phyloP scores from a whole-genome alignment of 2,329 filamentous ascomycete genomes.

The Venturia nashicola region DNA sequence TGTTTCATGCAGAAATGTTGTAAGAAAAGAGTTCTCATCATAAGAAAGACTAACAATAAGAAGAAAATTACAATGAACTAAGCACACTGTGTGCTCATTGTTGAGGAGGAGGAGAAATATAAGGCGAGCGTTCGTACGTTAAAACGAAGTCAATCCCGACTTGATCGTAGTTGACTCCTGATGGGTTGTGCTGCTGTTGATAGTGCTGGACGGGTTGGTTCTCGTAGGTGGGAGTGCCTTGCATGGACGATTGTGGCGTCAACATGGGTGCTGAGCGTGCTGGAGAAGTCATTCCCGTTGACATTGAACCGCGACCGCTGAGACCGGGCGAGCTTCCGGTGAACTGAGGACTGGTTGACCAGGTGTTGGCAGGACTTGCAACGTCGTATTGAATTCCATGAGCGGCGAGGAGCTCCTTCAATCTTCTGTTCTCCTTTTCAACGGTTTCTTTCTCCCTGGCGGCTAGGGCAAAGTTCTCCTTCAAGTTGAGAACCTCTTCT shows the following conservation, averaged over 20 bases:
- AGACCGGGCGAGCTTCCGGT: slow-evolving; percentile 38
- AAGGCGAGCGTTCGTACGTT: slow-evolving; percentile 66
- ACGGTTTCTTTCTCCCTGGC: slow-evolving; percentile 65
- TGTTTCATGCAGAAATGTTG: not conserved
- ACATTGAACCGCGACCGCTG: slow-evolving; percentile 34
- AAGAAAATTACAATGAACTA: slow-evolving; percentile 9
- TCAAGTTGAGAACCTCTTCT: slow-evolving; percentile 77
- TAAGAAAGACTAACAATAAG: slow-evolving; percentile 20
- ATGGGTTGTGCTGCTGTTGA: slow-evolving; percentile 13
- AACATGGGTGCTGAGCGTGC: slow-evolving; percentile 15
- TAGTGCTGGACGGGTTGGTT: not conserved
- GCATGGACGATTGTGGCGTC: not conserved
- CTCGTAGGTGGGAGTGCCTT: slow-evolving; percentile 20
- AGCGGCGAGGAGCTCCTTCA: slow-evolving; percentile 49
- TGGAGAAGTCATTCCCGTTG: slow-evolving; percentile 34
- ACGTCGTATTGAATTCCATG: slow-evolving; percentile 48
- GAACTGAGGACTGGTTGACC: slow-evolving; percentile 23
- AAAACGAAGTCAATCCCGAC: slow-evolving; percentile 83
- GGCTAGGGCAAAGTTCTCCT: slow-evolving; percentile 67
- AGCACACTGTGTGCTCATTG: slow-evolving; percentile 25
- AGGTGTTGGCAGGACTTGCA: slow-evolving; percentile 14
- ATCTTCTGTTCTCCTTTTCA: slow-evolving; percentile 64
- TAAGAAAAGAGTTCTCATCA: not conserved
- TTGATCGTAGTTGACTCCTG: slow-evolving; percentile 60
- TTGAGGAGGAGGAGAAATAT: slow-evolving; percentile 49